phyloP scores from a whole-genome alignment of 108 stramenopile genomes.

The Bacterosira constricta region DNA sequence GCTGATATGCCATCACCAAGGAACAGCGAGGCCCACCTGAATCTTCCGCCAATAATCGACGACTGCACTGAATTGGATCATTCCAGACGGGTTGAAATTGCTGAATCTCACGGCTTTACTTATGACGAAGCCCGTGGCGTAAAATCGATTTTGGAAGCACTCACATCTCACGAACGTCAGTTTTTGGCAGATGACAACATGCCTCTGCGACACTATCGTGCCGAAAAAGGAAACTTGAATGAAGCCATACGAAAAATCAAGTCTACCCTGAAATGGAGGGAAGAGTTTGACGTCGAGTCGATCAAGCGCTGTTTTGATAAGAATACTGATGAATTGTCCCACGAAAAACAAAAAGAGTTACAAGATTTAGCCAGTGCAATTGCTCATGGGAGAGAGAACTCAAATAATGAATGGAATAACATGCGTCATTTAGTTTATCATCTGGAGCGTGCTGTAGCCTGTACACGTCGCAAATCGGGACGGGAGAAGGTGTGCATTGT shows the following conservation, averaged over 20 bases:
- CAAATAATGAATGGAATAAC: slow-evolving; percentile 68
- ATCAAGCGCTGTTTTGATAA: slow-evolving; percentile 41
- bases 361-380: slow-evolving; percentile 47
- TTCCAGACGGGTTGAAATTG: slow-evolving; percentile 13
- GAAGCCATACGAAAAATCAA: slow-evolving; percentile 73
- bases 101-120: slow-evolving; percentile 10
- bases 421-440: slow-evolving; percentile 91
- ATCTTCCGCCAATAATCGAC: slow-evolving; percentile 26
- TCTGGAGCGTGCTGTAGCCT: slow-evolving; percentile 87
- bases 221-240: slow-evolving; percentile 71
- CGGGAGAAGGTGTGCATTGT: slow-evolving; percentile 82
- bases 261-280: slow-evolving; percentile 77
- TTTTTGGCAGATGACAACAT: slow-evolving; percentile 69
- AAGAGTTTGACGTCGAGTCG: slow-evolving; percentile 78
- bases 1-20: too few relatives aligned
- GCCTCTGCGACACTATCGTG: slow-evolving; percentile 82
- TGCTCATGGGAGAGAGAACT: slow-evolving; percentile 75
- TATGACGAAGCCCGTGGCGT: slow-evolving; percentile 57
- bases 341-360: slow-evolving; percentile 26
- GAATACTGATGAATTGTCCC: background rate
- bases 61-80: slow-evolving; percentile 29
- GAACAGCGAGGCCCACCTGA: background rate
- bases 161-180: slow-evolving; percentile 57
- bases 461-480: slow-evolving; percentile 59
- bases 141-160: slow-evolving; percentile 39